These are phyloP conservation scores for Begonia loranthoides DNA, from an alignment of 306 rosid genomes.

Conservation along the genomic window DNA sequence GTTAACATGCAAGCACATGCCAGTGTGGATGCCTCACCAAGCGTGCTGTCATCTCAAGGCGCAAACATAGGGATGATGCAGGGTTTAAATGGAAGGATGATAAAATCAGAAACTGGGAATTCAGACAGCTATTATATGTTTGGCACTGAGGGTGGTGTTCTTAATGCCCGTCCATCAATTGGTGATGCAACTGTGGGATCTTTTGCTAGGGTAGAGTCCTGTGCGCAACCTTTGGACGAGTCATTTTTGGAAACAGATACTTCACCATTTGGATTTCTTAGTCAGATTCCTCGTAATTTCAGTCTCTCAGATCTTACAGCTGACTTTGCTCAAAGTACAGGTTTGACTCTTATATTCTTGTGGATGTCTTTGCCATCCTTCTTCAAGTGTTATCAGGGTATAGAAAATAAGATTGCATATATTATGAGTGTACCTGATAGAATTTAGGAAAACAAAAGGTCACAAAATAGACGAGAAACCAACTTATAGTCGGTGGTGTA, in stretches of 20 bases:
- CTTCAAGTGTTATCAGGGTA: background rate
- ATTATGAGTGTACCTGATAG: no score
- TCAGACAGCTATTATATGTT: constrained; percentile 48
- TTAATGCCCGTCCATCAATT: constrained; percentile 40
- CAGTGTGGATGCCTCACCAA: constrained; percentile 37
- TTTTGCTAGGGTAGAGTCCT: constrained; percentile 41
- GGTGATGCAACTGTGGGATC: constrained; percentile 54
- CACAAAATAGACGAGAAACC: no score
- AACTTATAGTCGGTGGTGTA: background rate
- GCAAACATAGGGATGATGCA: constrained; percentile 57
- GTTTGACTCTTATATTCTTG: constrained; percentile 22
- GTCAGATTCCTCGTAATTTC: constrained; percentile 67
- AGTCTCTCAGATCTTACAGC: constrained; percentile 80
- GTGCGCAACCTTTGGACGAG: constrained; percentile 41
- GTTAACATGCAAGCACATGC: constrained; percentile 45
- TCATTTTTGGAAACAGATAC: constrained; percentile 41
- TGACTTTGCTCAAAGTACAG: constrained; percentile 71
- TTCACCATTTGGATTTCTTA: constrained; percentile 55
- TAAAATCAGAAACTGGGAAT: constrained; percentile 68
- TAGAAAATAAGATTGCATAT: background rate
- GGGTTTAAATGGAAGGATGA: constrained; percentile 62
- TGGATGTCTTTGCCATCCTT: background rate
- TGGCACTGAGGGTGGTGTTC: constrained; percentile 46
- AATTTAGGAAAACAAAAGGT: no score
- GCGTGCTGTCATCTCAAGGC: constrained; percentile 37